These are phyloP conservation scores for Aspergillus kassunensis DNA, from an alignment of 495 filamentous ascomycete genomes.

Conservation along the genomic window DNA sequence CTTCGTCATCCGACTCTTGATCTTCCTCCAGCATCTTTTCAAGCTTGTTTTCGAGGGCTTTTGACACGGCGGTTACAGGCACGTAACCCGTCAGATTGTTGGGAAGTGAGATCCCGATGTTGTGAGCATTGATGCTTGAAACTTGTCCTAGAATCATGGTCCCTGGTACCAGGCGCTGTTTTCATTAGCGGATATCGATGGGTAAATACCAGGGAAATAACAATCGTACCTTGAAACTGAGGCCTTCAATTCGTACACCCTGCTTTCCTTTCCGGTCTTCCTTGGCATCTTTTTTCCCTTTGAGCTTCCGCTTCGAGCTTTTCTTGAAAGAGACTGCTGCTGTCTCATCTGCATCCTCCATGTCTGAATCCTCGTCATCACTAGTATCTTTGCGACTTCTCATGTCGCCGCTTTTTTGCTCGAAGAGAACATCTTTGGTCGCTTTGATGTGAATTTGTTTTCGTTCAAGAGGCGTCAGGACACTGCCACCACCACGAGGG, in stretches of 20 bases:
- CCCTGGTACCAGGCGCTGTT: conserved; percentile 73
- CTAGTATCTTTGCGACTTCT: conserved; percentile 39
- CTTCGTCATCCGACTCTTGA: conserved; percentile 51
- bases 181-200: conserved; percentile 32
- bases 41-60: conserved; percentile 61
- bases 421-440: conserved; percentile 87
- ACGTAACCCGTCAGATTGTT: conserved; percentile 92
- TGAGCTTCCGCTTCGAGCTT: conserved; percentile 43
- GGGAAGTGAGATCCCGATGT: conserved; percentile 76
- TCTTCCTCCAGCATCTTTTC: conserved; percentile 59
- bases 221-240: conserved; percentile 77
- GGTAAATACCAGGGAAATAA: not conserved
- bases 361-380: conserved; percentile 42
- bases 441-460: conserved; percentile 96
- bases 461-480: conserved; percentile 88
- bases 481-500: conserved; percentile 85
- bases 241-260: conserved; percentile 69
- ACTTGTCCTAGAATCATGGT: conserved; percentile 84
- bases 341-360: conserved; percentile 41
- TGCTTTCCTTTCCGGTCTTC: conserved; percentile 48
- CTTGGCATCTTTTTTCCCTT: conserved; percentile 46
- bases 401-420: conserved; percentile 60
- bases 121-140: conserved; percentile 70
- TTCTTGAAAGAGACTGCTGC: conserved; percentile 44
- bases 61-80: conserved; percentile 84